Percentiles rank a stretch among this genome's conserved stretches.
These are phyloP conservation scores for Kwoniella dendrophila DNA, from an alignment of 768 basidiomycete genomes.

Conservation along the genomic window DNA sequence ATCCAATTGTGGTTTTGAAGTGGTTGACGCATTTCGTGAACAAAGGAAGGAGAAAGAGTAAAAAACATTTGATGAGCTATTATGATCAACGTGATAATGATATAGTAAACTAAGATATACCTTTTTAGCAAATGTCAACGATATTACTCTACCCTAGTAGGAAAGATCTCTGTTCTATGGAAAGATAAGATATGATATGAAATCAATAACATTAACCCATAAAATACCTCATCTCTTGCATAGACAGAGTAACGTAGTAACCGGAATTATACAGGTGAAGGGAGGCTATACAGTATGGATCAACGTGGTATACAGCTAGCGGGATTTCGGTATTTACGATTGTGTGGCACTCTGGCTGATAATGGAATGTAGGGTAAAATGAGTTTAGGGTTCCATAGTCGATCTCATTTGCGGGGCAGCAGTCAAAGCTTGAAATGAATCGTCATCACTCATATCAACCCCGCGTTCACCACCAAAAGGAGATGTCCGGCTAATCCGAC, in stretches of 20 bases:
- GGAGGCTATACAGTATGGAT: not conserved
- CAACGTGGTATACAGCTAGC: not conserved
- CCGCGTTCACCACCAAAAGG: not conserved
- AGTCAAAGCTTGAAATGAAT: not conserved
- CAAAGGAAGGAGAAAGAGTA: not conserved
- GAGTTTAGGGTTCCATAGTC: not conserved
- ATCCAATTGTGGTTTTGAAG: not conserved
- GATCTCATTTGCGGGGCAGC: not conserved
- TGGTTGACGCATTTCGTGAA: not conserved
- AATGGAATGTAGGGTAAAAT: not conserved
- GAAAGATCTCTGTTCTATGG: not conserved
- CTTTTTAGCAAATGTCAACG: not conserved
- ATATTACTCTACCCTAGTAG: conserved; percentile 7
- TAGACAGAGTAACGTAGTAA: too few relatives aligned
- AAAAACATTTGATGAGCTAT: conserved; percentile 12
- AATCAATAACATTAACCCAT: not conserved
- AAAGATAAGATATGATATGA: conserved; percentile 1
- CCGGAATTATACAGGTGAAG: not conserved
- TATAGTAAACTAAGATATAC: conserved; percentile 9
- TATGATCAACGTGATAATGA: conserved; percentile 7
- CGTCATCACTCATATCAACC: not conserved
- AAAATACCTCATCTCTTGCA: too few relatives aligned
- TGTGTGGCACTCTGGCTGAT: conserved; percentile 2
- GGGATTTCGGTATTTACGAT: conserved; percentile 1
- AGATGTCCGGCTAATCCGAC: conserved; percentile 5